phyloP scores from a whole-genome alignment of 768 basidiomycete genomes.

The Calocybe cyanea region DNA sequence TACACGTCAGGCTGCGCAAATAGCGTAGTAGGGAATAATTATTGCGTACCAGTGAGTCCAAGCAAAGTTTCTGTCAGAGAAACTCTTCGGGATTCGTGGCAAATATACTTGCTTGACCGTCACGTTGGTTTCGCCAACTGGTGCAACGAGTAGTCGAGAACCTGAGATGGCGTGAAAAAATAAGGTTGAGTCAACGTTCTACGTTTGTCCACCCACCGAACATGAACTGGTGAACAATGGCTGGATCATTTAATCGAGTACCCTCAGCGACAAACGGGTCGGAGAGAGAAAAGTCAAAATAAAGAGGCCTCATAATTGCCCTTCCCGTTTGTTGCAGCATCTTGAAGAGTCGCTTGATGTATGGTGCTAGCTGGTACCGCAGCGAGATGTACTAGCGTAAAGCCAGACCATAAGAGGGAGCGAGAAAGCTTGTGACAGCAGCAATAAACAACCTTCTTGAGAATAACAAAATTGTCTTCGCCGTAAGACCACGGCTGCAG shows the following conservation, averaged over 20 bases:
- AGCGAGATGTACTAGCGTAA: slow-evolving; percentile 28
- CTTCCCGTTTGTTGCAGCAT: slow-evolving; percentile 27
- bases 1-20: not conserved
- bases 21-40: not conserved
- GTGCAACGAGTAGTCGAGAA: slow-evolving; percentile 27
- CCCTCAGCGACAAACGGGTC: slow-evolving; percentile 24
- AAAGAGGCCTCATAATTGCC: slow-evolving; percentile 29
- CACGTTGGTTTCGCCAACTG: slow-evolving; percentile 26
- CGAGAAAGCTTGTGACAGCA: not conserved
- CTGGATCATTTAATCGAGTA: slow-evolving; percentile 24
- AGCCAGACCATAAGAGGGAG: not conserved
- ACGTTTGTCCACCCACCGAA: slow-evolving; percentile 20
- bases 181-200: not conserved
- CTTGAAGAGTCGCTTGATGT: slow-evolving; percentile 27
- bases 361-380: slow-evolving; percentile 32
- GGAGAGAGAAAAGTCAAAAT: slow-evolving; percentile 28
- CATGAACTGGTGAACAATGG: slow-evolving; percentile 30
- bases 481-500: slow-evolving; percentile 37
- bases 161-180: slow-evolving; percentile 13
- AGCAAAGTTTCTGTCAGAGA: slow-evolving; percentile 15
- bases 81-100: slow-evolving; percentile 17
- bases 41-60: slow-evolving; percentile 29
- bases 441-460: slow-evolving; percentile 25
- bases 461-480: slow-evolving; percentile 29
- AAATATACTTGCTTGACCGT: slow-evolving; percentile 27